Evolutionary conservation across 139 green algal species (phyloP).

Genomic region (Volvox africanus): DNA sequence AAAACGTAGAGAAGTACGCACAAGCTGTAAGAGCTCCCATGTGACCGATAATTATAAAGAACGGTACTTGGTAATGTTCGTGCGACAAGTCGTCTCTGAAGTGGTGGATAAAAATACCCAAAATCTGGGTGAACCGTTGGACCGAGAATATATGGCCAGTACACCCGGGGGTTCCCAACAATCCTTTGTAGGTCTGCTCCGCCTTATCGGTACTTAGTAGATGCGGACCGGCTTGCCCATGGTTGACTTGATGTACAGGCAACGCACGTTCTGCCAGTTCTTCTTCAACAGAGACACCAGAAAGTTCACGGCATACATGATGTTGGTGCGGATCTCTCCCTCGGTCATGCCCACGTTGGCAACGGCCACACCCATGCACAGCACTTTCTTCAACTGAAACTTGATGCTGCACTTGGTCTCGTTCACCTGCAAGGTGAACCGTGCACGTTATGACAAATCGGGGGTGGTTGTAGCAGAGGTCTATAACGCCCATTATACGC

Average conservation of each 20-base stretch:
- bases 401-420: slow-evolving; percentile 96
- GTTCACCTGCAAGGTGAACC: slow-evolving; percentile 72
- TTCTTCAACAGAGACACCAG: slow-evolving; percentile 99
- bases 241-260: slow-evolving; percentile 96
- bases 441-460: no score
- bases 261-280: slow-evolving; percentile 99
- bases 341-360: slow-evolving; percentile 95
- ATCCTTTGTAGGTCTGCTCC: no score
- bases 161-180: neutral
- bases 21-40: slow-evolving; percentile 38
- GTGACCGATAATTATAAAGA: neutral
- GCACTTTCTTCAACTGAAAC: slow-evolving; percentile 99
- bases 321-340: slow-evolving; percentile 87
- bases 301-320: slow-evolving; percentile 96
- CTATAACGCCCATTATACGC: no score
- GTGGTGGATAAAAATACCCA: neutral
- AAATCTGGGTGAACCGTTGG: neutral
- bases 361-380: slow-evolving; percentile 98
- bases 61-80: slow-evolving; percentile 53
- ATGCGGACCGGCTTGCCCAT: slow-evolving; percentile 97
- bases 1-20: slow-evolving; percentile 19
- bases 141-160: slow-evolving; percentile 26
- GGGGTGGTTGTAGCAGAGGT: no score
- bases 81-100: slow-evolving; percentile 21
- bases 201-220: slow-evolving; percentile 82